These are phyloP conservation scores for Sphagnum contortum DNA, from an alignment of 225 moss, liverwort and hornwort genomes.

Conservation along the genomic window DNA sequence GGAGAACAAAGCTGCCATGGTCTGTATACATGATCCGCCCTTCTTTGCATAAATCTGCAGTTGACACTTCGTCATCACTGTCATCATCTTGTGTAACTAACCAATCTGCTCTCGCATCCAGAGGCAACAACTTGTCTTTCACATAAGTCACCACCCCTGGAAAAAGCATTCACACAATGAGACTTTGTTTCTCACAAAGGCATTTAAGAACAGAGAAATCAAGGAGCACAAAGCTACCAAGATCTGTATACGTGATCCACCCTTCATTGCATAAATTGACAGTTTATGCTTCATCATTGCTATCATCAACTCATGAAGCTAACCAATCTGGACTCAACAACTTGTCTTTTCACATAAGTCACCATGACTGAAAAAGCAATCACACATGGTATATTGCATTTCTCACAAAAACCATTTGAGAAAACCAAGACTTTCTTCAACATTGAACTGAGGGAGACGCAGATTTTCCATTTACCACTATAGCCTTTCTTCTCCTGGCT, in stretches of 20 bases:
- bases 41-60: constrained; percentile 54
- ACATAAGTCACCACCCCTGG: constrained; percentile 83
- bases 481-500: constrained; percentile 73
- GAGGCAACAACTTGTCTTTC: constrained; percentile 45
- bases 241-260: constrained; percentile 61
- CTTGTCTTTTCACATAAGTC: constrained; percentile 58
- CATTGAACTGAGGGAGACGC: not conserved
- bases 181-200: not conserved
- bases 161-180: not conserved
- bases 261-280: constrained; percentile 64
- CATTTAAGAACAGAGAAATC: constrained; percentile 70
- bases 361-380: constrained; percentile 43
- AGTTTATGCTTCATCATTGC: not conserved
- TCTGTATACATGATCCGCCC: constrained; percentile 67
- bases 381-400: not conserved
- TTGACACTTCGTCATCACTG: not conserved
- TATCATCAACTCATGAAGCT: constrained; percentile 15
- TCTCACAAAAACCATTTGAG: constrained; percentile 20
- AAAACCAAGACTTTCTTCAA: constrained; percentile 1
- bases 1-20: constrained; percentile 70
- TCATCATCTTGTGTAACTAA: constrained; percentile 24
- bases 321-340: constrained; percentile 54
- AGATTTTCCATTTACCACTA: constrained; percentile 30
- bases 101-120: constrained; percentile 71
- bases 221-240: constrained; percentile 68